phyloP scores from a whole-genome alignment of 306 rosid genomes.

The Glycine tomentella region DNA sequence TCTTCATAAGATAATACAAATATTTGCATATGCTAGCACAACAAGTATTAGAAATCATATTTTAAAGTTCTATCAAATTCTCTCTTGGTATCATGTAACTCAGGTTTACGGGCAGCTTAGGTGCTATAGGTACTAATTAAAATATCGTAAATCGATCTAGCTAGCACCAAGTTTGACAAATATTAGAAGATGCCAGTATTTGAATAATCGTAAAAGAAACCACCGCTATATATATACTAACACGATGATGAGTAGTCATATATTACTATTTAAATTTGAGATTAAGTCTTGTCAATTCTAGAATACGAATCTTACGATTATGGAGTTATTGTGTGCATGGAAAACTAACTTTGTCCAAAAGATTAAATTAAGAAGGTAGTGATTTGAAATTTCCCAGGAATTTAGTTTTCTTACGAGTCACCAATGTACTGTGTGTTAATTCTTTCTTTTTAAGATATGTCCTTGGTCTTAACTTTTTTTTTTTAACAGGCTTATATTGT shows the following conservation, averaged over 20 bases:
- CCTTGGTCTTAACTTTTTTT: no score
- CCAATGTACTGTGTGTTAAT: no score
- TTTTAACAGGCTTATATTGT: no score
- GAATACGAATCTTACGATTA: slow-evolving; percentile 25
- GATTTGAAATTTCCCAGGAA: no score
- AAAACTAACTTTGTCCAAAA: background rate
- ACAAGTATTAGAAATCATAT: no score
- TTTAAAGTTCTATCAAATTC: background rate
- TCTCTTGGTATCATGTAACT: background rate
- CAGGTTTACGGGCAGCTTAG: background rate
- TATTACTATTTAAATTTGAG: background rate
- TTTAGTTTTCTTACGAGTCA: no score
- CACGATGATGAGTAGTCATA: slow-evolving; percentile 6
- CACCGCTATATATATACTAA: no score
- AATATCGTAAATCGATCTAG: background rate
- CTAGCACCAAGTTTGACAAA: background rate
- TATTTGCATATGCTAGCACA: no score
- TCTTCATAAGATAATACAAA: no score
- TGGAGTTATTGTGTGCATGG: background rate
- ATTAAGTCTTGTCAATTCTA: slow-evolving; percentile 12
- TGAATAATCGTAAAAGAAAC: slow-evolving; percentile 10
- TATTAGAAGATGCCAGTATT: slow-evolving; percentile 1
- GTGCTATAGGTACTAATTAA: background rate
- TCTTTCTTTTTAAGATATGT: no score
- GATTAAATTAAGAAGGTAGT: no score